Evolutionary conservation across 208 protist species (phyloP).

Genomic region (Leishmania turanica): DNA sequence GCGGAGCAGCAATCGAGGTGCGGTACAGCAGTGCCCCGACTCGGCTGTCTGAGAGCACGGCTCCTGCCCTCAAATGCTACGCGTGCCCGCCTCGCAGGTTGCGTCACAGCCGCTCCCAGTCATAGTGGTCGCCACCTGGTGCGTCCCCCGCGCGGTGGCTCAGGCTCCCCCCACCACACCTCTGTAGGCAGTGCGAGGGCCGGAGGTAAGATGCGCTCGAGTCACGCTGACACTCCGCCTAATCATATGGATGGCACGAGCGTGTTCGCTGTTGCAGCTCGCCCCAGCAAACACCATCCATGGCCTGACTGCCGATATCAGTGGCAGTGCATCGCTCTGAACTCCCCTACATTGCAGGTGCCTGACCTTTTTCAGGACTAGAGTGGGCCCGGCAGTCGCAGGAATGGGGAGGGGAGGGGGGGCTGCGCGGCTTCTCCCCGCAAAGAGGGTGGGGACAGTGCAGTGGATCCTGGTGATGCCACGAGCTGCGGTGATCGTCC

Average conservation of each 20-base stretch:
- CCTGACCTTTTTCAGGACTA: not conserved
- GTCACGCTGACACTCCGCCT: not conserved
- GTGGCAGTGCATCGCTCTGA: not conserved
- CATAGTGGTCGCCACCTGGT: not conserved
- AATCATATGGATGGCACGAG: not conserved
- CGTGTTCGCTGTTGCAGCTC: not conserved
- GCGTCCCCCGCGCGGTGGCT: not conserved
- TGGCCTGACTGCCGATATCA: not conserved
- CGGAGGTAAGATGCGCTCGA: not conserved
- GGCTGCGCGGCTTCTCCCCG: not conserved
- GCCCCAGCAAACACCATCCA: no score
- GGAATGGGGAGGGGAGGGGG: not conserved
- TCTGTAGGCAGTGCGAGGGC: not conserved
- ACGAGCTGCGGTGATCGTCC: not conserved
- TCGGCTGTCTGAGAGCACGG: not conserved
- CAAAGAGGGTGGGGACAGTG: not conserved
- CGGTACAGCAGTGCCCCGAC: not conserved
- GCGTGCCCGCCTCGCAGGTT: not conserved
- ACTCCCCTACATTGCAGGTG: not conserved
- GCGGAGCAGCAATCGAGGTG: not conserved
- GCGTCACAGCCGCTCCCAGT: not conserved
- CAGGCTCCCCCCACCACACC: not conserved
- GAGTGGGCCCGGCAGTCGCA: not conserved
- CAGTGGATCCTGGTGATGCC: not conserved
- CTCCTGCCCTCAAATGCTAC: not conserved